A percentile compares a stretch with the other conserved stretches of the same genome.
Evolutionary conservation across 495 filamentous ascomycete species (phyloP).

Genomic region (Penicillium herquei): DNA sequence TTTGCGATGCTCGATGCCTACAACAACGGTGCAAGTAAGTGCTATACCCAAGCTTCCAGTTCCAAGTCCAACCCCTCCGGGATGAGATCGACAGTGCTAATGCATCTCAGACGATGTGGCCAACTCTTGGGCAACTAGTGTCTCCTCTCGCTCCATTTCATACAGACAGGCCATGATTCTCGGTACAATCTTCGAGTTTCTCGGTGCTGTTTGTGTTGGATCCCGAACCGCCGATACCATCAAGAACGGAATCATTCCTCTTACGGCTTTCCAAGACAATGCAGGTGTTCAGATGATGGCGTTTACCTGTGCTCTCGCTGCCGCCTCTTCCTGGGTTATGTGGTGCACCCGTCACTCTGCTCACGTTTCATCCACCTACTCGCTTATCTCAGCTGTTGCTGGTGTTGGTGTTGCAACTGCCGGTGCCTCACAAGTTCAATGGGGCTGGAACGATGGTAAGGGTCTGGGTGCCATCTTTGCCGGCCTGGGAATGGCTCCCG

Average conservation of each 20-base stretch:
- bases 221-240: slow-evolving; percentile 60
- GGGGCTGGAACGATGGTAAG: slow-evolving; percentile 61
- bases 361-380: slow-evolving; percentile 65
- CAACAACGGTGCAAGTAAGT: slow-evolving; percentile 67
- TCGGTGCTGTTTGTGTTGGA: slow-evolving; percentile 59
- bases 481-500: slow-evolving; percentile 58
- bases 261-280: slow-evolving; percentile 46
- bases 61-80: background rate
- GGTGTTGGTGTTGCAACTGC: slow-evolving; percentile 61
- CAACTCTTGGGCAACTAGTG: slow-evolving; percentile 71
- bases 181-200: slow-evolving; percentile 61
- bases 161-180: slow-evolving; percentile 67
- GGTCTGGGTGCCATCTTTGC: slow-evolving; percentile 62
- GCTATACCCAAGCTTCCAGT: background rate
- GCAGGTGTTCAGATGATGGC: slow-evolving; percentile 61
- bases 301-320: slow-evolving; percentile 56
- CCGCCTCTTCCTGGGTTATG: slow-evolving; percentile 57
- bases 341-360: slow-evolving; percentile 61
- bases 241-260: slow-evolving; percentile 57
- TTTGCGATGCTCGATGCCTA: slow-evolving; percentile 74
- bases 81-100: background rate
- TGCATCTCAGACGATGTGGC: slow-evolving; percentile 63
- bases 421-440: slow-evolving; percentile 55
- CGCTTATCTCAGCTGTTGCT: slow-evolving; percentile 60
- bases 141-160: slow-evolving; percentile 67